Percentiles rank a stretch among this genome's conserved stretches.
Conservation (phyloP, 2,329 filamentous ascomycete species). For the Colletotrichum musicola region DNA sequence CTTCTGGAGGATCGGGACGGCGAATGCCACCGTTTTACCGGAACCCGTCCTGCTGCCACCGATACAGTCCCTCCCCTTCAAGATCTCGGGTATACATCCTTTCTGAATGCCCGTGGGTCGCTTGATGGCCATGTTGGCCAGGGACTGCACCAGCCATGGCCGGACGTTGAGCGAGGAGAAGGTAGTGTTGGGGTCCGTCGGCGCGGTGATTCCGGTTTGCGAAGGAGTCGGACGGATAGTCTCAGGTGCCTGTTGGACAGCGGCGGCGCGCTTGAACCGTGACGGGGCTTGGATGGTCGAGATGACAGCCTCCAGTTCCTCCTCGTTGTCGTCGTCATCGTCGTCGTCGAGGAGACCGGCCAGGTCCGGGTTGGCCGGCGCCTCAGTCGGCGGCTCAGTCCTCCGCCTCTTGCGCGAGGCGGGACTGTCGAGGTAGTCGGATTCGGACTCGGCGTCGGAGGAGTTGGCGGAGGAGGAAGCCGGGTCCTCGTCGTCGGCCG, state of each 20-base stretch:
- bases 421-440: conserved; percentile 62
- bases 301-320: conserved; percentile 49
- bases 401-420: conserved; percentile 61
- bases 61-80: conserved; percentile 93
- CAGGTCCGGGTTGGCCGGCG: conserved; percentile 33
- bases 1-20: conserved; percentile 91
- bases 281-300: conserved; percentile 65
- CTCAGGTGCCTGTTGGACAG: conserved; percentile 33
- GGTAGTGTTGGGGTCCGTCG: conserved; percentile 69
- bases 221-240: conserved; percentile 40
- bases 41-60: conserved; percentile 95
- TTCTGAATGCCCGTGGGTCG: conserved; percentile 93
- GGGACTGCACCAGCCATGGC: conserved; percentile 89
- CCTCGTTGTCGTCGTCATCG: conserved; percentile 49
- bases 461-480: conserved; percentile 31
- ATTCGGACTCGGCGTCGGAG: conserved; percentile 51
- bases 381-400: conserved; percentile 44
- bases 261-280: conserved; percentile 55
- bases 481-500: conserved; percentile 28
- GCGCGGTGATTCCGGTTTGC: conserved; percentile 58
- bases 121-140: conserved; percentile 83
- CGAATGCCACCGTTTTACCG: conserved; percentile 96
- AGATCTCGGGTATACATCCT: conserved; percentile 90
- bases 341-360: conserved; percentile 43
- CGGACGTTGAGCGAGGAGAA: conserved; percentile 81